Percentiles rank a stretch among this genome's conserved stretches.
Evolutionary conservation across 2,329 filamentous ascomycete genomes (phyloP).

Genomic region (Ophiostoma triangulosporum): DNA sequence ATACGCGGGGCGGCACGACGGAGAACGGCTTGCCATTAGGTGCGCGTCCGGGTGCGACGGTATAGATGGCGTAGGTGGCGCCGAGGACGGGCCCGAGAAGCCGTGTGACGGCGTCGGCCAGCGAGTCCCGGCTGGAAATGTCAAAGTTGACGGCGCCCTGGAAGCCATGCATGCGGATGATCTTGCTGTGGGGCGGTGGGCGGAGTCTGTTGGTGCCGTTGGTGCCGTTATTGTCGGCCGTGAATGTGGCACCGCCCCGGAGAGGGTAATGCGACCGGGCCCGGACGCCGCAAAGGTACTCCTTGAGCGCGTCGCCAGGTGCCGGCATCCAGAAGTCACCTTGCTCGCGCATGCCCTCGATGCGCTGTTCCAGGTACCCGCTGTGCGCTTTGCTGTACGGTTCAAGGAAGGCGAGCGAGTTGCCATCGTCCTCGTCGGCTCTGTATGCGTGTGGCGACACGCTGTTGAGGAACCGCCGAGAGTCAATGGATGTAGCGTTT

Average conservation of each 20-base stretch:
- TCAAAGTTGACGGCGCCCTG: slow-evolving; percentile 11
- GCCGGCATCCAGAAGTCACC: neutral
- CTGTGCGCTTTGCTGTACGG: neutral
- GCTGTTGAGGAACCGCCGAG: neutral
- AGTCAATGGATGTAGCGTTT: neutral
- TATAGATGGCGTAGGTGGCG: slow-evolving; percentile 2
- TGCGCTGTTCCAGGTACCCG: neutral
- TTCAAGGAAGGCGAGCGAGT: neutral
- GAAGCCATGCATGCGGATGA: slow-evolving; percentile 5
- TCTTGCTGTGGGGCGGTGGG: neutral
- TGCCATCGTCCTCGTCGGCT: neutral
- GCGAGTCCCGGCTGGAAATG: neutral
- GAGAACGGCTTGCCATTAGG: neutral
- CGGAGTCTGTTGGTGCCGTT: neutral
- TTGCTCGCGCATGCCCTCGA: neutral
- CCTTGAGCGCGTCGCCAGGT: neutral
- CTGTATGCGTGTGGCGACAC: neutral
- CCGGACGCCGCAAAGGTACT: neutral
- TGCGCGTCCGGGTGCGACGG: neutral
- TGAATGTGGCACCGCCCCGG: neutral
- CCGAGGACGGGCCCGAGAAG: slow-evolving; percentile 1
- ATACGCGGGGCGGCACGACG: neutral
- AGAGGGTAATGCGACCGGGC: neutral
- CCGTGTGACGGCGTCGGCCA: slow-evolving; percentile 8
- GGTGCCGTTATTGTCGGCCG: neutral